Percentiles rank a stretch among this genome's conserved stretches.
These are phyloP conservation scores for Pseudogymnoascus sp. DNA, from an alignment of 2,329 filamentous ascomycete species.

Conservation along the genomic window DNA sequence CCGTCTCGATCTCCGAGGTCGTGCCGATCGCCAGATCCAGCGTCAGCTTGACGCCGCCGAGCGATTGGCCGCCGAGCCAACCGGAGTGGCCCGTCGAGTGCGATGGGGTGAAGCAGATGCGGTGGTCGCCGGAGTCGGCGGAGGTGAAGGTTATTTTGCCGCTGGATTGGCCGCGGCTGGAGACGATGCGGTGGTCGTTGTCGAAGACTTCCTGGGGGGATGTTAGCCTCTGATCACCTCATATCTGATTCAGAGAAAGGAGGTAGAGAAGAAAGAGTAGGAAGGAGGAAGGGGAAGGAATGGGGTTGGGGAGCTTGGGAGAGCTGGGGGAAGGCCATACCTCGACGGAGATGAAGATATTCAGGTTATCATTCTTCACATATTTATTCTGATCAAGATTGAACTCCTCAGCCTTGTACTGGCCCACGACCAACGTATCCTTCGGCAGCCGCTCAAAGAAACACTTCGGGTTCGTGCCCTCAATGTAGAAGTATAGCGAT, in stretches of 20 bases:
- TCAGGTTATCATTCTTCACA: constrained; percentile 63
- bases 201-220: constrained; percentile 74
- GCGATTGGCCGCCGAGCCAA: constrained; percentile 60
- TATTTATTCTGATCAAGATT: constrained; percentile 61
- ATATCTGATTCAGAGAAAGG: neutral
- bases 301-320: neutral
- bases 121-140: constrained; percentile 89
- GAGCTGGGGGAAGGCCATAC: constrained; percentile 34
- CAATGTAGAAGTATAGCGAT: constrained; percentile 92
- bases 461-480: constrained; percentile 78
- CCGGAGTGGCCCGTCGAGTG: constrained; percentile 59
- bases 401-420: constrained; percentile 81
- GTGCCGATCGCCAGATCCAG: constrained; percentile 92
- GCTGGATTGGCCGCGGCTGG: constrained; percentile 63
- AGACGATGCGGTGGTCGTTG: constrained; percentile 93
- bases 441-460: constrained; percentile 98
- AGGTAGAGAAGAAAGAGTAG: neutral
- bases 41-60: constrained; percentile 72
- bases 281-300: neutral
- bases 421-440: constrained; percentile 90
- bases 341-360: constrained; percentile 86
- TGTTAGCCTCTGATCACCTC: neutral
- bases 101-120: constrained; percentile 83
- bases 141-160: constrained; percentile 95
- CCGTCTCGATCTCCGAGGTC: constrained; percentile 86